phyloP scores from a whole-genome alignment of 768 basidiomycete species.

The Boletales sp. region DNA sequence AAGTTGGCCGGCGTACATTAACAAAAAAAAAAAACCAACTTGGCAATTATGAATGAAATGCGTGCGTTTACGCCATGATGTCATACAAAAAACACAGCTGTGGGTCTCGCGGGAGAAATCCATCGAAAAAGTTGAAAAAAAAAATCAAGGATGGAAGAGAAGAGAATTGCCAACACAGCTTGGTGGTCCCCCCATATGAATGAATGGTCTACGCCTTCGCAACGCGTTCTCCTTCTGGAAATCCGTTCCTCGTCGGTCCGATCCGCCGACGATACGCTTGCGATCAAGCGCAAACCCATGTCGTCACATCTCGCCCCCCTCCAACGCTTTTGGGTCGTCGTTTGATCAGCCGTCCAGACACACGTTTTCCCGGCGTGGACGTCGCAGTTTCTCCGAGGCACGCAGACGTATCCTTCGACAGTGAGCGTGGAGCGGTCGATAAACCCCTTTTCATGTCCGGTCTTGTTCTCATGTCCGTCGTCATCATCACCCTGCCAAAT shows the following conservation, averaged over 20 bases:
- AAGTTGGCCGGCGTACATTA: too few relatives aligned
- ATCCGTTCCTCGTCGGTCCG: not conserved
- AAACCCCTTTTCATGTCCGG: not conserved
- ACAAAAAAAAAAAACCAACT: too few relatives aligned
- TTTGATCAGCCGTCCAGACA: slow-evolving; percentile 7
- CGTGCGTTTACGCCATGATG: not conserved
- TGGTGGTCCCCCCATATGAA: not conserved
- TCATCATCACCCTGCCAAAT: not conserved
- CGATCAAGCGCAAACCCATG: not conserved
- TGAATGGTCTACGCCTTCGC: not conserved
- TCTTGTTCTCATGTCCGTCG: not conserved
- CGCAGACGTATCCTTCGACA: not conserved
- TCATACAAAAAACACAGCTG: not conserved
- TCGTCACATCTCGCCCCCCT: not conserved
- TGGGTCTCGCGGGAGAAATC: not conserved
- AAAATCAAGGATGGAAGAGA: not conserved
- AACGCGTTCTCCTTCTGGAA: too few relatives aligned
- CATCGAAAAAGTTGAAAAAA: not conserved
- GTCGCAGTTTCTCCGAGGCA: not conserved
- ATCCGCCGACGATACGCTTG: not conserved
- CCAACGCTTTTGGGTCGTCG: slow-evolving; percentile 4
- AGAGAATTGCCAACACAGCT: slow-evolving; percentile 6
- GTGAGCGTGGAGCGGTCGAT: too few relatives aligned
- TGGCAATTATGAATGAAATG: too few relatives aligned
- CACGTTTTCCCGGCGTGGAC: not conserved